Base-by-base conservation (phyloP, 2,329 filamentous ascomycete genomes). In the Cladophialophora yegresii region DNA sequence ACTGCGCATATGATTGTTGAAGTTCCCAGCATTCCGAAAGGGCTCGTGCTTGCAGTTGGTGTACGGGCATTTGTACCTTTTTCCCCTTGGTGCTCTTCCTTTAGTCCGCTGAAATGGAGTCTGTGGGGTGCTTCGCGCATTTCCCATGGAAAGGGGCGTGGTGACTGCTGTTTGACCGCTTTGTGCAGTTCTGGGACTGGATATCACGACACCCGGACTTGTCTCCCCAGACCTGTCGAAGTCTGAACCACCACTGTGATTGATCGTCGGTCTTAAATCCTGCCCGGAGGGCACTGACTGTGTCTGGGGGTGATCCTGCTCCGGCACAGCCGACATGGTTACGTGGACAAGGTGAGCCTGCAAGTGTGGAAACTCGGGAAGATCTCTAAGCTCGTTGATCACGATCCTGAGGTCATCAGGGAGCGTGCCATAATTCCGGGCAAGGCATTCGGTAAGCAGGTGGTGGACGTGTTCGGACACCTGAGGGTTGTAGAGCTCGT, bases 21-120 rank as follows among this genome's bases (percentile, higher is more conserved):
- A 63, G 43, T 66, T 66, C 9, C 64, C 64, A 10, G 53, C 45
- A 47, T 63, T 66, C 16, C 40, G n/a, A 30, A 63, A 66, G 13
- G 36, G 47, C 4, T 57, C 56, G 40, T 65, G 59, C 28, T 36
- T 57, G 57, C 64, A 66, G 28, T 54, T 60, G 22, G 22, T 30
- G 16, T 60, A 53, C 13, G 64, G 61, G 49, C 64, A 66, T 58
- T 55, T 55, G 49, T 61, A 66, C 16, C 36, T 12, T 20, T 61
- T 45, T n/a, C 64, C 61, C 22, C 30, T 23, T 13, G 64, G 60
- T 22, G 64, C 64, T 28, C 58, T 53, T 22, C 61, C 56, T 36
- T 40, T 57, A 13, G n/a, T 28, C 30, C 49, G 32, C 10, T 43
- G 26, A 53, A 57, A 40, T 36, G 57, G 45, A 40, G 28, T 59